Evolutionary conservation across 2,329 filamentous ascomycete genomes (phyloP), one percentile per base, ranked within the genome.

Genomic region (Colletotrichum ledebouriae): DNA sequence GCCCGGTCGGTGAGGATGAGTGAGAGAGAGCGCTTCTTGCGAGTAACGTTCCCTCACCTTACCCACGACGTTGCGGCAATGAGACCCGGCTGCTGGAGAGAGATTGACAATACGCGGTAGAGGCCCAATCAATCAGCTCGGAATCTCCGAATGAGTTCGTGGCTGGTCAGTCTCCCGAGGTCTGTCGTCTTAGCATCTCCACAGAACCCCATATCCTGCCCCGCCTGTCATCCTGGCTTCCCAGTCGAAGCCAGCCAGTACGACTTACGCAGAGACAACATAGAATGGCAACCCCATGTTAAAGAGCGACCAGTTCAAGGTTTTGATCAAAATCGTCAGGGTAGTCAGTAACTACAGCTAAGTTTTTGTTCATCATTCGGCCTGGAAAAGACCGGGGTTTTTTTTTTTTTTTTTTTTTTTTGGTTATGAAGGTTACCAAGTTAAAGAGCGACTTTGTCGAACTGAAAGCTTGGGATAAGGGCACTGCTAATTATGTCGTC

Each of bases 191-290:
- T 33, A 11, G 44, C 29, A 47, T 17, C 46, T 34, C 44, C 44
- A 42, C 44, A 7, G 6, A 20, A 25, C 11, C 22, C 59, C 59
- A 47, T 22, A 9, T 53, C 29, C 34, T 44, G 52, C 60, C 52
- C 49, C 59, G 49, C 46, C 22, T 61, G 52, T 37, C 47, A 61
- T 61, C 29, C n/a, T 34, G 22, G 25, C 56, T 49, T 29, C 29
- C 6, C 11, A 49, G 13, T 41, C 42, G 59, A 20, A 53, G 49
- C 10, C 15, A 44, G 37, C 59, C 59, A 61, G 20, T 61, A 37
- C 53, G 59, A 34, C 49, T 33, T 12, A 20, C 22, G 59, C 59
- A 61, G 37, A 52, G 59, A 53, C 47, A 53, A 1, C 17, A 17
- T 17, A 17, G 17, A 17, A 17, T 17, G 17, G 17, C 17, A 17